Evolutionary conservation across 2,329 filamentous ascomycete genomes (phyloP), one percentile per base, ranked within the genome.

Genomic region (Verticillium longisporum): DNA sequence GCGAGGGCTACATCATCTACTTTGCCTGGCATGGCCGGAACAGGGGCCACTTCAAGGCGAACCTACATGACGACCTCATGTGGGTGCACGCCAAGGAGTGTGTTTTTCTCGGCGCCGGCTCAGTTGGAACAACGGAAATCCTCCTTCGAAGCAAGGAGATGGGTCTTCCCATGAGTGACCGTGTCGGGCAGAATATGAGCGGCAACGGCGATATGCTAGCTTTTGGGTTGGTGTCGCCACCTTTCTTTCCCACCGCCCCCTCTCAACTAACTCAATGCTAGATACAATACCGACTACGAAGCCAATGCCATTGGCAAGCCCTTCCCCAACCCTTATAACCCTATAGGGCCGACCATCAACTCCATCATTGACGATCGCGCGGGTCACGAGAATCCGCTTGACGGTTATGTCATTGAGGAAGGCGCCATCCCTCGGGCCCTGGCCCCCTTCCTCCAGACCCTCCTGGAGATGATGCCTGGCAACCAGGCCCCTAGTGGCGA

Each of bases 121-220:
- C 83, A 33, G 76, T 89, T 15, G 87, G 85, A 1, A 87, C 86
- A 0, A 88, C 87, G 0, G 87, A 89, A 69, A 88, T 88, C 56
- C 72, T 88, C 36, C 77, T 88, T 6, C 75, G 85, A 55, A 87
- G 84, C 66, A 85, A 79, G 68, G 76, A 81, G 58, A 77, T 84
- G 68, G 86, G 87, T 0, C 70, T 90, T 11, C 66, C 73, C 0
- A 80, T 86, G 75, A 88, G 85, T 65, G 74, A 81, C 15, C 75
- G 77, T 55, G 75, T 88, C 9, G 86, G 86, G 4, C 77, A 78
- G 61, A 80, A 81, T 61, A 87, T 87, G 80, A 85, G 83, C 66
- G 86, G 86, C 2, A 89, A 89, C 66, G 86, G 87, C 2, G 86
- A 89, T 64, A 85, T 88, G 66, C 70, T 89, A 15, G 82, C 80